Base-by-base conservation (phyloP, 441 rosid genomes). In the Bocquillonia castaneifolia region DNA sequence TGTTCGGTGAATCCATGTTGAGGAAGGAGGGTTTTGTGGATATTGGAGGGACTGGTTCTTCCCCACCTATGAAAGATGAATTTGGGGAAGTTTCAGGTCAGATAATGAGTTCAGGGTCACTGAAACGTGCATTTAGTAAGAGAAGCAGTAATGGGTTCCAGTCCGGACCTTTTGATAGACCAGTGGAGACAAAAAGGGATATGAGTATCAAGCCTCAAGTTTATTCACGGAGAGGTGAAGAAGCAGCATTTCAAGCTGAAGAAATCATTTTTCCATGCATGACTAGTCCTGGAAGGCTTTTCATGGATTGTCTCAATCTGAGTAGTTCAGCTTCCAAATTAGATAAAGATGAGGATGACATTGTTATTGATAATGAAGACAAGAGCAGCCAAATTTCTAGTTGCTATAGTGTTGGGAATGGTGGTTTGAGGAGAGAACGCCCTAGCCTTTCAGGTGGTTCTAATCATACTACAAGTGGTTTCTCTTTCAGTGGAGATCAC, bases 261-360 rank as follows among this genome's bases (percentile, higher is more conserved):
- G 97, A 93, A 78, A 75, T 85, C 12, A 77, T 75, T 69, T 87
- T 93, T 67, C 91, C 88, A 5, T 89, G 96, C 73, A 95, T 84
- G 64, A 75, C 87, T 68, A 86, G 84, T 66, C 92, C 99, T 0
- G 92, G 96, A 23, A 91, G 92, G 78, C 78, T 93, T 57, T 88
- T 93, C 67, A 78, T 85, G 85, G 96, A 91, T 56, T 93, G 99
- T 70, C 92, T 91, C 47, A 83, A 91, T 64, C 79, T 91, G 74
- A 85, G 83, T 53, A 80, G 91, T 70, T 88, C 98, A 0, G 88
- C 73, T 75, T 77, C 86, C 0, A 88, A 80, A 67, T 64, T 77
- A 25, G 82, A 78, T 47, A 82, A 72, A 47, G 86, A 78, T 48
- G 84, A 84, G 15, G 85, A 77, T 47, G 82, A 69, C 0, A 74